Conservation (phyloP, 257 asterid species). For the Penstemon newberryi region DNA sequence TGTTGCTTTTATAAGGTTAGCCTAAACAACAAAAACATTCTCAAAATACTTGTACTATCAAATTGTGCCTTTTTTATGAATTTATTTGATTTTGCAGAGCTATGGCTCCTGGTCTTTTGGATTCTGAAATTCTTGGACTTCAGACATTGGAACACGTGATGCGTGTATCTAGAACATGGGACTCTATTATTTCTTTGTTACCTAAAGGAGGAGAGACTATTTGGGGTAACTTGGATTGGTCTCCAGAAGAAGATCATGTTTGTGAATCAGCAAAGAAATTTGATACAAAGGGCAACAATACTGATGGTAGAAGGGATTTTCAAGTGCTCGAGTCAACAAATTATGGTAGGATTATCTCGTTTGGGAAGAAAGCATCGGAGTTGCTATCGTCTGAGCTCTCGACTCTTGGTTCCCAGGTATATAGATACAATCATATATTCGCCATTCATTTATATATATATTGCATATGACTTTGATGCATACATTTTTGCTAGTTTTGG, state of each 20-base stretch:
- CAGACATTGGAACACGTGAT: constrained; percentile 75
- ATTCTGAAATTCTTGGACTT: constrained; percentile 64
- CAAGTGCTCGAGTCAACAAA: constrained; percentile 45
- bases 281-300: constrained; percentile 33
- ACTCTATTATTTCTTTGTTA: constrained; percentile 64
- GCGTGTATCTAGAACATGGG: constrained; percentile 83
- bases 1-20: constrained; percentile 76
- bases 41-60: background rate
- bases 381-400: constrained; percentile 56
- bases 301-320: constrained; percentile 30
- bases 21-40: background rate
- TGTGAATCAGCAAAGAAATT: constrained; percentile 42
- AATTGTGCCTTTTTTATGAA: background rate
- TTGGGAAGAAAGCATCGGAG: constrained; percentile 64
- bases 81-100: constrained; percentile 49
- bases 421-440: background rate
- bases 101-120: constrained; percentile 77
- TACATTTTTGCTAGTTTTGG: too few species aligned
- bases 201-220: constrained; percentile 94
- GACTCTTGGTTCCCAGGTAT: constrained; percentile 41
- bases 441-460: too few species aligned
- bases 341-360: constrained; percentile 74
- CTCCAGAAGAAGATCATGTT: constrained; percentile 75
- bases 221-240: constrained; percentile 87
- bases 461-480: too few species aligned